Evolutionary conservation across 345 rosid genomes (phyloP).

Genomic region (Rhizophora mangle): DNA sequence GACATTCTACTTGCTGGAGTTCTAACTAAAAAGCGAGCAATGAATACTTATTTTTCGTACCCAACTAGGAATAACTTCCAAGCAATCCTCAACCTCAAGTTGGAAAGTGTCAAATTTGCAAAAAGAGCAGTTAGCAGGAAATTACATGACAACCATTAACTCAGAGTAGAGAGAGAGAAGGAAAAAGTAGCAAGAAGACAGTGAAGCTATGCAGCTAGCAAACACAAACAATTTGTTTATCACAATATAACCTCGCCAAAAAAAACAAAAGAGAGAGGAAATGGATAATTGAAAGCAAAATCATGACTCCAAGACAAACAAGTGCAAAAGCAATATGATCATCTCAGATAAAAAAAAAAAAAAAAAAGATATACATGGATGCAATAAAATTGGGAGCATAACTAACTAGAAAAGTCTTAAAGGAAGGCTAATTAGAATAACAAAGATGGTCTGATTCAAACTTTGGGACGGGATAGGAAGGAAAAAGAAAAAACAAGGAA

Average conservation of each 20-base stretch:
- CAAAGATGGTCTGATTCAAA: neutral
- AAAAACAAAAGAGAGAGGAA: conserved; percentile 35
- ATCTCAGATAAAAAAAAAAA: no score
- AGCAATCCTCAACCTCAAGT: conserved; percentile 28
- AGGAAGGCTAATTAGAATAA: neutral
- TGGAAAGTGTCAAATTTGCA: conserved; percentile 42
- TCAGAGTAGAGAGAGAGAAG: conserved; percentile 20
- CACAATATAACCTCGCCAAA: conserved; percentile 23
- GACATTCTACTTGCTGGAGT: no score
- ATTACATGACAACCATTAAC: conserved; percentile 34
- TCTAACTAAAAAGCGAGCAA: neutral
- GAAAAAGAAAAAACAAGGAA: conserved; percentile 6
- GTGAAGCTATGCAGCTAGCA: conserved; percentile 24
- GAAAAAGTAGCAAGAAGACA: conserved; percentile 39
- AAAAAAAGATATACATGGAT: no score
- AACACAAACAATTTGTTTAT: conserved; percentile 31
- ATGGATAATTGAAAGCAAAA: conserved; percentile 28
- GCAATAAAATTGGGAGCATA: no score
- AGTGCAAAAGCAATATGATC: conserved; percentile 32
- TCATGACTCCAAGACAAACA: conserved; percentile 38
- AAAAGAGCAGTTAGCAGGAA: conserved; percentile 39
- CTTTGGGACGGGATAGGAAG: neutral
- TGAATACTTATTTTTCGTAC: conserved; percentile 4
- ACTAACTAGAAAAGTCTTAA: no score
- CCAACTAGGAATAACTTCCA: conserved; percentile 8